Evolutionary conservation across 2,329 filamentous ascomycete genomes (phyloP).

Genomic region (Elsinoe perseae): DNA sequence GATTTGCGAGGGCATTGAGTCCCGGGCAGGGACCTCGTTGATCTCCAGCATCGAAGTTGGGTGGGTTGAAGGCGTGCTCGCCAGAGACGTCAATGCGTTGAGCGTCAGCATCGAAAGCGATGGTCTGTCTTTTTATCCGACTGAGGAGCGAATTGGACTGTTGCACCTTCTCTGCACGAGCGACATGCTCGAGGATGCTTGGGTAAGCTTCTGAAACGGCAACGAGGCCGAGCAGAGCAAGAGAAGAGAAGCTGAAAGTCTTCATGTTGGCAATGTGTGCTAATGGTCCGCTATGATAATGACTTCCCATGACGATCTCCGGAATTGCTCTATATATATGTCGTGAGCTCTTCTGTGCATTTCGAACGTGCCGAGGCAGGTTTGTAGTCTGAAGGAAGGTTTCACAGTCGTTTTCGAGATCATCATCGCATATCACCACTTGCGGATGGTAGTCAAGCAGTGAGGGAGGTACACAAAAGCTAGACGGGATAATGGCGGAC

Average conservation of each 20-base stretch:
- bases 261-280: slow-evolving; percentile 16
- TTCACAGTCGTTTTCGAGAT: not conserved
- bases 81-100: slow-evolving; percentile 28
- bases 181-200: slow-evolving; percentile 20
- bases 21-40: slow-evolving; percentile 30
- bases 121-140: slow-evolving; percentile 5
- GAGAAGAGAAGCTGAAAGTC: slow-evolving; percentile 18
- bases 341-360: not conserved
- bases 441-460: not conserved
- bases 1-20: slow-evolving; percentile 30
- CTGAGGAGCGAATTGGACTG: not conserved
- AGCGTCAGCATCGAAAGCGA: slow-evolving; percentile 25
- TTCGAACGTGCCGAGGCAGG: not conserved
- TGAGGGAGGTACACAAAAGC: not conserved
- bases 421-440: not conserved
- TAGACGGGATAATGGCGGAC: slow-evolving; percentile 1
- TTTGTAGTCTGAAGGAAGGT: not conserved
- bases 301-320: not conserved
- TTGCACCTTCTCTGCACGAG: slow-evolving; percentile 6
- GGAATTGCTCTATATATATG: not conserved
- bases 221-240: slow-evolving; percentile 17
- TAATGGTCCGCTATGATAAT: not conserved
- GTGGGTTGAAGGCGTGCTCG: slow-evolving; percentile 25
- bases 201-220: slow-evolving; percentile 20
- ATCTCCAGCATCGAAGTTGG: slow-evolving; percentile 22